Evolutionary conservation across 1,139 yeast genomes (phyloP).

Genomic region (Lodderomyces elongisporus): DNA sequence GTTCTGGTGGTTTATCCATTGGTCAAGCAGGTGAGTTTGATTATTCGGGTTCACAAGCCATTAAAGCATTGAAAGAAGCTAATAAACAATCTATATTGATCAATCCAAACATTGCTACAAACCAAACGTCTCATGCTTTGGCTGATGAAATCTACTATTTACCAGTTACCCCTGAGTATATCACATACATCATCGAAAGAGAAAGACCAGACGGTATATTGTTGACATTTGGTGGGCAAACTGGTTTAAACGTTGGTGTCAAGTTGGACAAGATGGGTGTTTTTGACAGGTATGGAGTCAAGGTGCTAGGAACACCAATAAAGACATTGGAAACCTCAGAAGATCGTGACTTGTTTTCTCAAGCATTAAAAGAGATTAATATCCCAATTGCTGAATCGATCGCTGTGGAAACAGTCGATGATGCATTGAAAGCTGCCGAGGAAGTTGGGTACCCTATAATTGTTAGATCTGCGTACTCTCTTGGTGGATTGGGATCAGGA

Average conservation of each 20-base stretch:
- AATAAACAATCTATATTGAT: conserved; percentile 79
- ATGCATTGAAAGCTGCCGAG: conserved; percentile 83
- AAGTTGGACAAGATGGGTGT: conserved; percentile 77
- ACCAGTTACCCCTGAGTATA: conserved; percentile 96
- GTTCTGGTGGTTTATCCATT: conserved; percentile 95
- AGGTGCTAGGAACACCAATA: conserved; percentile 96
- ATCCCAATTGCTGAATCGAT: conserved; percentile 95
- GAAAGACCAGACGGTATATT: conserved; percentile 95
- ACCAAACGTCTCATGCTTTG: conserved; percentile 91
- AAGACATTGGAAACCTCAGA: conserved; percentile 92
- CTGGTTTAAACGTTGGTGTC: conserved; percentile 94
- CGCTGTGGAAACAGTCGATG: conserved; percentile 92
- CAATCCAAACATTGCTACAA: conserved; percentile 96
- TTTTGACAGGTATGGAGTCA: conserved; percentile 82
- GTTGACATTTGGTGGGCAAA: conserved; percentile 97
- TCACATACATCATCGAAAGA: conserved; percentile 87
- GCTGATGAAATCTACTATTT: conserved; percentile 94
- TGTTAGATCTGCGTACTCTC: conserved; percentile 95
- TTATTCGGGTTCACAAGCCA: conserved; percentile 96
- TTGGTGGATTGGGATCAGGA: conserved; percentile 98
- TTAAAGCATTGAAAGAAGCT: conserved; percentile 91
- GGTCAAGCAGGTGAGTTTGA: conserved; percentile 99
- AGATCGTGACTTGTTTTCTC: conserved; percentile 93
- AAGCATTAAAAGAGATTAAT: conserved; percentile 87
- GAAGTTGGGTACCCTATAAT: conserved; percentile 91